Evolutionary conservation across 352 stramenopile species (phyloP), one percentile per base, ranked within the genome.

Genomic region (Halophytophthora polymorphica): DNA sequence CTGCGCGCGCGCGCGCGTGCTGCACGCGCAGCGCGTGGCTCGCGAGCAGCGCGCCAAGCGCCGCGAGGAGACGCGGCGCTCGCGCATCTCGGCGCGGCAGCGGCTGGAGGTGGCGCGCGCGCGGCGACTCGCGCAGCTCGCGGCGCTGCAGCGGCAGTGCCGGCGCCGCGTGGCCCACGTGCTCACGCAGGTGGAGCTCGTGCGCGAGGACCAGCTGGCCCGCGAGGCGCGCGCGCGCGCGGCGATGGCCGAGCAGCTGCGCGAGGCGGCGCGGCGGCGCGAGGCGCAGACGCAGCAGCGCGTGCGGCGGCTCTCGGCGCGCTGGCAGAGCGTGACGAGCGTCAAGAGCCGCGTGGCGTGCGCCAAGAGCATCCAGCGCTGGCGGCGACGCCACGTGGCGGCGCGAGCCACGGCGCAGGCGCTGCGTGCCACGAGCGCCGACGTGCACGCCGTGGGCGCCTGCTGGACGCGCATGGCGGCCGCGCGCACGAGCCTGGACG

Each of bases 361-460:
- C 18, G 71, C 53, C 50, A 90, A 88, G 62, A 84, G 76, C 49
- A 88, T 90, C 62, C 82, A 90, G 68, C 74, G 74, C 15, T 90
- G 82, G 82, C 86, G 77, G 49, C 70, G 78, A 1, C 70, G 70
- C 21, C 67, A 77, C 23, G 61, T 80, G 17, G 71, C 71, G 1
- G 69, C 62, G 31, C 66, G 73, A 38, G 69, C 69, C 41, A 72
- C 66, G 17, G 72, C 70, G 8, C 44, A 39, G 8, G 64, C 67
- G 36, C 42, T 84, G 40, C 56, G 64, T 44, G 15, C 56, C n/a
- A 65, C 73, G 31, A 63, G 69, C 34, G 49, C 29, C 1, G 64
- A 83, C 29, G 60, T 83, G 23, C 51, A 44, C 21, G 68, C 56
- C 15, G 61, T 86, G 11, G 68, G 83, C 2, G 41, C 41, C 15